Percentiles rank a stretch among this genome's conserved stretches.
phyloP scores from a whole-genome alignment of 768 basidiomycete species.

The Pulveroboletus ravenelii region DNA sequence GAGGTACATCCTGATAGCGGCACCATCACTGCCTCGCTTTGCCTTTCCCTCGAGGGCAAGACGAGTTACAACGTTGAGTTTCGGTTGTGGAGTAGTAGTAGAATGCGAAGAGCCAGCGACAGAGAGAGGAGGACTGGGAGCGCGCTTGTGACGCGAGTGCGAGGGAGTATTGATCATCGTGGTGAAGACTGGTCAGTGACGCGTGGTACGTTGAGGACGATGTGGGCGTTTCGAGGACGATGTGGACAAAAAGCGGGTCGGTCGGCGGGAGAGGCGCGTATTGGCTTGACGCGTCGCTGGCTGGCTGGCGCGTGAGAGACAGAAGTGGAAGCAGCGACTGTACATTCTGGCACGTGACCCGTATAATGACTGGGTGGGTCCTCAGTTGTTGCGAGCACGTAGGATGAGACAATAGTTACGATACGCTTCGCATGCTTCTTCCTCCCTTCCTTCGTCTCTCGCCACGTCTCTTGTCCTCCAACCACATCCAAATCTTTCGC shows the following conservation, averaged over 20 bases:
- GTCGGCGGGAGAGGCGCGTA: slow-evolving; percentile 9
- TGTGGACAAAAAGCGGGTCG: slow-evolving; percentile 11
- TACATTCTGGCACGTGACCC: slow-evolving; percentile 10
- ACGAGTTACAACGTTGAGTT: slow-evolving; percentile 66
- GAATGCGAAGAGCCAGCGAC: slow-evolving; percentile 39
- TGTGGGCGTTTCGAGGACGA: slow-evolving; percentile 7
- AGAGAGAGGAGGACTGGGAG: slow-evolving; percentile 30
- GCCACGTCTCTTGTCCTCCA: background rate
- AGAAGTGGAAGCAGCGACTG: background rate
- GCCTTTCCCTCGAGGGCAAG: slow-evolving; percentile 73
- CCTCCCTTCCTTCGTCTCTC: slow-evolving; percentile 9
- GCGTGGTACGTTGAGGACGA: background rate
- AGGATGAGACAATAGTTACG: background rate
- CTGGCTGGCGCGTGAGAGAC: slow-evolving; percentile 5
- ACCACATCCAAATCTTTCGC: slow-evolving; percentile 1
- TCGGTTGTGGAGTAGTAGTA: slow-evolving; percentile 41
- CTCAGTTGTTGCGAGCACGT: background rate
- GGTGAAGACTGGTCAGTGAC: background rate
- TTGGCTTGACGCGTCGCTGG: slow-evolving; percentile 19
- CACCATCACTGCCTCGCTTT: slow-evolving; percentile 60
- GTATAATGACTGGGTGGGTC: slow-evolving; percentile 24
- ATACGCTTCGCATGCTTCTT: slow-evolving; percentile 3
- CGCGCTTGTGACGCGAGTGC: slow-evolving; percentile 27
- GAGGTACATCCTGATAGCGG: slow-evolving; percentile 68
- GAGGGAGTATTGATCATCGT: slow-evolving; percentile 14